phyloP scores from a whole-genome alignment of 108 stramenopile genomes.

The Skeletonema costatum region DNA sequence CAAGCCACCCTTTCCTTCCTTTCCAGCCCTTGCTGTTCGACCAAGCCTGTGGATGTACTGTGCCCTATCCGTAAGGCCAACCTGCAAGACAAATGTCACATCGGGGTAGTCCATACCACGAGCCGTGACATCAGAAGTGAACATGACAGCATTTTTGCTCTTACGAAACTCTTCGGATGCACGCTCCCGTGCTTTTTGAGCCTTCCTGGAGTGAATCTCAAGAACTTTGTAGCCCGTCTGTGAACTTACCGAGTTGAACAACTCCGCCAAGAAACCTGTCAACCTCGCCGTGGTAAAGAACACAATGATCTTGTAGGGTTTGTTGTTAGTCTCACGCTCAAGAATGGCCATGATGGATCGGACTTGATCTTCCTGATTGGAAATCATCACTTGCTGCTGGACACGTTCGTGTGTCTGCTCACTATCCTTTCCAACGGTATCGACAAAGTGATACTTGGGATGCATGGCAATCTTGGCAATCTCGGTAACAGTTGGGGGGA shows the following conservation, averaged over 20 bases:
- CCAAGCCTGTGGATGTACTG: slow-evolving; percentile 95
- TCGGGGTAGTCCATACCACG: slow-evolving; percentile 91
- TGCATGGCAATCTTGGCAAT: slow-evolving; percentile 65
- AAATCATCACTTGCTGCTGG: slow-evolving; percentile 46
- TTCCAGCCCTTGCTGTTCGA: slow-evolving; percentile 90
- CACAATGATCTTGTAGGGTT: slow-evolving; percentile 72
- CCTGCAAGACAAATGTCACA: slow-evolving; percentile 80
- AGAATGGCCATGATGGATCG: slow-evolving; percentile 42
- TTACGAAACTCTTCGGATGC: slow-evolving; percentile 67
- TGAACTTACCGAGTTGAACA: slow-evolving; percentile 88
- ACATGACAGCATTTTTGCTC: slow-evolving; percentile 56
- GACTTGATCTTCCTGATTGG: slow-evolving; percentile 37
- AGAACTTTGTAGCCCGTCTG: slow-evolving; percentile 72
- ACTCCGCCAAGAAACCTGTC: slow-evolving; percentile 85
- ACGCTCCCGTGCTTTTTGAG: slow-evolving; percentile 66
- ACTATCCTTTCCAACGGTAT: slow-evolving; percentile 56
- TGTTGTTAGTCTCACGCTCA: slow-evolving; percentile 53
- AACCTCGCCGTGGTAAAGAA: slow-evolving; percentile 92
- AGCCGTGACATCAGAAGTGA: slow-evolving; percentile 84
- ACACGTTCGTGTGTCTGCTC: slow-evolving; percentile 60
- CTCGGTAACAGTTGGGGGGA: slow-evolving; percentile 70
- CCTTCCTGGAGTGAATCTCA: slow-evolving; percentile 89
- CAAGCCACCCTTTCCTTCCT: slow-evolving; percentile 56
- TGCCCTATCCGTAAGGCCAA: slow-evolving; percentile 71
- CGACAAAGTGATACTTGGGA: slow-evolving; percentile 50